These are phyloP conservation scores for Phyllosticta citribraziliensis DNA, from an alignment of 2,329 filamentous ascomycete genomes.

Conservation along the genomic window DNA sequence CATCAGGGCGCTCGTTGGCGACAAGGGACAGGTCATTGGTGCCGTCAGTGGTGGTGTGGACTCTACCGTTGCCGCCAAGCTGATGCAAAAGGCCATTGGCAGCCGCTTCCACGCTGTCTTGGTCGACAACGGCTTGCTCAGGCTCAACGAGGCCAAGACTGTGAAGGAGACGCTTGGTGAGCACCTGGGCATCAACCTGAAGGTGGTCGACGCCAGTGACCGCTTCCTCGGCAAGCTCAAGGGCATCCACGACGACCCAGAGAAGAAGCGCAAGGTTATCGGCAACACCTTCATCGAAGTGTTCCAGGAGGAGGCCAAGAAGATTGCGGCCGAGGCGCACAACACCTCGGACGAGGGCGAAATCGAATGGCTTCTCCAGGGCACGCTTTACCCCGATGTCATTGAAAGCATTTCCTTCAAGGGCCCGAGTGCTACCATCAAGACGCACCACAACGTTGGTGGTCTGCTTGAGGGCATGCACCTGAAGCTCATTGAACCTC, in stretches of 20 bases:
- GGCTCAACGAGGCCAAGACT: conserved; percentile 71
- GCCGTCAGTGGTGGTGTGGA: conserved; percentile 80
- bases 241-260: conserved; percentile 65
- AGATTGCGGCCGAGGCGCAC: conserved; percentile 62
- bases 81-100: conserved; percentile 81
- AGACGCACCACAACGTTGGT: conserved; percentile 66
- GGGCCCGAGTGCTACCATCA: conserved; percentile 61
- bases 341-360: conserved; percentile 59
- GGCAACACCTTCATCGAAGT: conserved; percentile 72
- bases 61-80: conserved; percentile 73
- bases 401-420: conserved; percentile 66
- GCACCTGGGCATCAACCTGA: conserved; percentile 82
- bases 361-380: conserved; percentile 81
- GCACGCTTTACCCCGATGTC: conserved; percentile 69
- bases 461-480: conserved; percentile 54
- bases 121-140: conserved; percentile 78
- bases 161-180: conserved; percentile 71
- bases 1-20: conserved; percentile 73
- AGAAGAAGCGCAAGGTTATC: conserved; percentile 87
- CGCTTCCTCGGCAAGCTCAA: conserved; percentile 67
- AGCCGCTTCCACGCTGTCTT: conserved; percentile 77
- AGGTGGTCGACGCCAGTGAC: conserved; percentile 69
- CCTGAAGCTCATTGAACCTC: conserved; percentile 66
- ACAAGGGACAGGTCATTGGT: conserved; percentile 71
- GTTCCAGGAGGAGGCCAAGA: conserved; percentile 69